A percentile compares a stretch with the other conserved stretches of the same genome.
These are phyloP conservation scores for Fusarium fujikuroi DNA, from an alignment of 2,329 filamentous ascomycete species.

Conservation along the genomic window DNA sequence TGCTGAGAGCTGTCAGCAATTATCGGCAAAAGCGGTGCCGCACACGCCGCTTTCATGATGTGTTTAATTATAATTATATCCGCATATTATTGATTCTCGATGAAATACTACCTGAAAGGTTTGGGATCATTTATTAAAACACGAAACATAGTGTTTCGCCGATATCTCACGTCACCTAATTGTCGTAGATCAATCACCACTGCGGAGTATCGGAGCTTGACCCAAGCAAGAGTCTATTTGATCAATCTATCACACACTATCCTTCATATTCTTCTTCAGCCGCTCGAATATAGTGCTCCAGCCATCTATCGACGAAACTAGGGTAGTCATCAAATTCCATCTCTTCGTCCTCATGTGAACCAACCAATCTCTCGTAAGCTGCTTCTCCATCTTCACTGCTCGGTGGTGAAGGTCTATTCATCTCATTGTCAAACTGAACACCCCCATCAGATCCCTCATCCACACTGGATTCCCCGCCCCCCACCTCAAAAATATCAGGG, in stretches of 20 bases:
- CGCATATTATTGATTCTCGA: neutral
- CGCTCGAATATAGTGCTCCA: neutral
- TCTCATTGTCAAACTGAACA: neutral
- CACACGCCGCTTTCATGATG: neutral
- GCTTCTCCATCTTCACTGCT: conserved; percentile 2
- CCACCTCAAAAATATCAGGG: too few relatives aligned
- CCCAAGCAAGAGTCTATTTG: neutral
- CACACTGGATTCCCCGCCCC: neutral
- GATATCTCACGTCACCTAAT: neutral
- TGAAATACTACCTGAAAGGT: too few relatives aligned
- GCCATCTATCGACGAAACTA: neutral
- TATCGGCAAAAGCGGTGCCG: neutral
- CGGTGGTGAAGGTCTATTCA: neutral
- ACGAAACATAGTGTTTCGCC: rapidly evolving
- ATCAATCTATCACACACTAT: neutral
- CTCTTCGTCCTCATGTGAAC: neutral
- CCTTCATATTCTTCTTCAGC: neutral
- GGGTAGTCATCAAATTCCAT: neutral
- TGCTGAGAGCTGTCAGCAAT: neutral
- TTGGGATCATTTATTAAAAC: neutral
- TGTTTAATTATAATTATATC: rapidly evolving
- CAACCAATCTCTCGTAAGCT: neutral
- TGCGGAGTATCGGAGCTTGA: too few relatives aligned
- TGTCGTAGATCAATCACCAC: neutral
- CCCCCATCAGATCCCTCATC: neutral